These are phyloP conservation scores for Nitzschia sp. DNA, from an alignment of 108 stramenopile species.

Conservation along the genomic window DNA sequence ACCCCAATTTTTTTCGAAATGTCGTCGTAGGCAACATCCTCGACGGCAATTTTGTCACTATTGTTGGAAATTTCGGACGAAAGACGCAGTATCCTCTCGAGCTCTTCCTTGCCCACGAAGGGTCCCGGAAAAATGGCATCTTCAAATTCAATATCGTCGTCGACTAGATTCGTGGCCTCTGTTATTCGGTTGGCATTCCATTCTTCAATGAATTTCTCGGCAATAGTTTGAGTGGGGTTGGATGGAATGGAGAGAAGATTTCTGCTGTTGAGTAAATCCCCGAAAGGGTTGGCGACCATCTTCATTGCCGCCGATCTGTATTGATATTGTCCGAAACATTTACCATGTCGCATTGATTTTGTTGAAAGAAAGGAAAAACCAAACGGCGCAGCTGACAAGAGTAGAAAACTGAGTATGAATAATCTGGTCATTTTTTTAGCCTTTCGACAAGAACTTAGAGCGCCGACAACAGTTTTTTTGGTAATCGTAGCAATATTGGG, in stretches of 20 bases:
- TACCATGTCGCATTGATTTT: too few relatives aligned
- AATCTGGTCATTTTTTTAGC: too few relatives aligned
- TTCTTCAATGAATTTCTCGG: not conserved
- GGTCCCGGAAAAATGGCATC: conserved; percentile 21
- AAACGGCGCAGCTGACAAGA: too few relatives aligned
- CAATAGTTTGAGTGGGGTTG: not conserved
- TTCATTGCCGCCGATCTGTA: too few relatives aligned
- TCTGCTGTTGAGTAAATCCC: not conserved
- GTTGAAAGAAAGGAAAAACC: too few relatives aligned
- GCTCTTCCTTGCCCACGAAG: not conserved
- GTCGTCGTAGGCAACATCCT: conserved; percentile 21
- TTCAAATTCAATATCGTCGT: conserved; percentile 15
- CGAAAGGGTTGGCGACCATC: not conserved
- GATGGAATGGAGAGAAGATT: too few relatives aligned
- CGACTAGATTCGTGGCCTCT: conserved; percentile 13
- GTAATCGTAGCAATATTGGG: too few relatives aligned
- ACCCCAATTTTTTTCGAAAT: conserved; percentile 15
- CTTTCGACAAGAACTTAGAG: too few relatives aligned
- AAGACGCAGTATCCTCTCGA: conserved; percentile 23
- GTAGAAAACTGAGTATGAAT: too few relatives aligned
- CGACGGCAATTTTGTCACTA: not conserved
- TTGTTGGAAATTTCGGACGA: not conserved
- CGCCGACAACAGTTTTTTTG: too few relatives aligned
- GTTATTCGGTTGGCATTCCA: conserved; percentile 13
- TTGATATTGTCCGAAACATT: too few relatives aligned